A percentile compares a stretch with the other conserved stretches of the same genome.
These are phyloP conservation scores for Francoa sonchifolia DNA, from an alignment of 441 rosid species.

Conservation along the genomic window DNA sequence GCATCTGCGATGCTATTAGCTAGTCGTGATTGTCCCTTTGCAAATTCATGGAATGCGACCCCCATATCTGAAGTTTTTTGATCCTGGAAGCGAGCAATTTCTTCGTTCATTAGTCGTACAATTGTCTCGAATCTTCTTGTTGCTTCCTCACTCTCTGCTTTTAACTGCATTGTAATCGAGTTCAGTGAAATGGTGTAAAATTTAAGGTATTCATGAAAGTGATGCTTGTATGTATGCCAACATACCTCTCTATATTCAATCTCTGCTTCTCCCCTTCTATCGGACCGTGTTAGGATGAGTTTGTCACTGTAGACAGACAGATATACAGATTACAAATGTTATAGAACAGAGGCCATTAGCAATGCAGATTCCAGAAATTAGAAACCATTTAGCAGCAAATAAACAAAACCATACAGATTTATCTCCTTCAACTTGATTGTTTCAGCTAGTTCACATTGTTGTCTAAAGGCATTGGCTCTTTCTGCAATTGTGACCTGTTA, in stretches of 20 bases:
- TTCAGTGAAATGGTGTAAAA: slow-evolving; percentile 2
- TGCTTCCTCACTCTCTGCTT: slow-evolving; percentile 75
- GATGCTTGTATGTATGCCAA: slow-evolving; percentile 1
- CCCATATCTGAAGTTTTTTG: slow-evolving; percentile 85
- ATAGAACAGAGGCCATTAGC: too few relatives aligned
- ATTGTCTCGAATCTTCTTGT: slow-evolving; percentile 60
- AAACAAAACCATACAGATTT: slow-evolving; percentile 93
- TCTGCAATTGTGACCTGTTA: slow-evolving; percentile 88
- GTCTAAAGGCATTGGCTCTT: slow-evolving; percentile 86
- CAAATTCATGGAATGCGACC: slow-evolving; percentile 82
- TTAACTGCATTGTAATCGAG: slow-evolving; percentile 42
- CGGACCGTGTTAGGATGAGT: slow-evolving; percentile 82
- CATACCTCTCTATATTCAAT: slow-evolving; percentile 71
- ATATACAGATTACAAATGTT: slow-evolving; percentile 1
- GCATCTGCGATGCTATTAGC: slow-evolving; percentile 80
- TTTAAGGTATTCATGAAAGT: background rate
- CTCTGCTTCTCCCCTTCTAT: slow-evolving; percentile 85
- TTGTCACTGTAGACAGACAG: slow-evolving; percentile 50
- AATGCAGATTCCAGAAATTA: too few relatives aligned
- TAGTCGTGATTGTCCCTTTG: slow-evolving; percentile 83
- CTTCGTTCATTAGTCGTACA: slow-evolving; percentile 69
- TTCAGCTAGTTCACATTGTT: slow-evolving; percentile 89
- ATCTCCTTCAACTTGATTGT: slow-evolving; percentile 90
- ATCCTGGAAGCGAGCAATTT: slow-evolving; percentile 83
- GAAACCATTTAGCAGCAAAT: too few relatives aligned